Evolutionary conservation across 176 grass and related monocot genomes (phyloP).

Genomic region (Lolium perenne): DNA sequence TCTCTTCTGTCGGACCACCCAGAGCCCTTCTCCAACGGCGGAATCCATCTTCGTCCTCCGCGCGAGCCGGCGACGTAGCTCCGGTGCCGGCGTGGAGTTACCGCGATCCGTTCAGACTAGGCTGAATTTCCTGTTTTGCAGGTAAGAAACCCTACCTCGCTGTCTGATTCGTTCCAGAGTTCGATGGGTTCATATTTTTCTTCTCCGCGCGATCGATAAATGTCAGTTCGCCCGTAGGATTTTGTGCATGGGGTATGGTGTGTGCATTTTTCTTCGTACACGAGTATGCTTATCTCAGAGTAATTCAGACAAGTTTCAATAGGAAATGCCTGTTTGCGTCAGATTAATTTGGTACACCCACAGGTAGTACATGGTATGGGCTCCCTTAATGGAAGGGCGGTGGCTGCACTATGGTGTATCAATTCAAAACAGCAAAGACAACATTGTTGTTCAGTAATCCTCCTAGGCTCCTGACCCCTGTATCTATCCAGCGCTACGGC

Average conservation of each 20-base stretch:
- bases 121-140: background rate
- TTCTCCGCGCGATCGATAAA: background rate
- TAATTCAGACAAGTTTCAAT: background rate
- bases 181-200: background rate
- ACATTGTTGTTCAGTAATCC: background rate
- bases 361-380: background rate
- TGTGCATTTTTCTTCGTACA: background rate
- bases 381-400: background rate
- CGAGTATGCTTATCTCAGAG: background rate
- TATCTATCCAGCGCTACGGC: no score
- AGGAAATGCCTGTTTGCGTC: background rate
- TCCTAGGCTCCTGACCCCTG: background rate
- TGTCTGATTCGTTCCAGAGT: background rate
- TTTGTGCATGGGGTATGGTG: background rate
- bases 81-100: no score
- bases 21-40: background rate
- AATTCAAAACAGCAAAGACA: background rate
- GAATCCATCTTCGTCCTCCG: background rate
- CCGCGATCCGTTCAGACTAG: background rate
- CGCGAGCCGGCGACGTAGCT: no score
- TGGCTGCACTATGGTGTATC: background rate
- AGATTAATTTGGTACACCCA: background rate
- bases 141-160: slow-evolving; percentile 8
- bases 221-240: background rate
- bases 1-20: background rate